Evolutionary conservation across 129 eudicot genomes (phyloP), one percentile per base, ranked within the genome.

Genomic region (Flaveria trinervia): DNA sequence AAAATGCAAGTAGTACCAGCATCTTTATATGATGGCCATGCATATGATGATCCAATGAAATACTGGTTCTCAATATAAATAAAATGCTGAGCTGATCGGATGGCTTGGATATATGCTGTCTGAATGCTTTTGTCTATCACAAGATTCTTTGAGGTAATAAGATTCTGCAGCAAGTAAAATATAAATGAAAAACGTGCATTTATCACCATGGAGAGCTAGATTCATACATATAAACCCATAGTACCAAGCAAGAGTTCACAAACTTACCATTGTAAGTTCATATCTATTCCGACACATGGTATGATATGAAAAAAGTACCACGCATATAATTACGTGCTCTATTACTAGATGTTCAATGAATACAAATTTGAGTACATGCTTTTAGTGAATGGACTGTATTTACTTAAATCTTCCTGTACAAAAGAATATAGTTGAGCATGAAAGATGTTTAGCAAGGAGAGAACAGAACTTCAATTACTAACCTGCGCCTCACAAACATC

Each of bases 11-110:
- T 52, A 10, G 51, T 52, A 91, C 98, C 98, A 82, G 97, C 96
- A 75, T 94, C 82, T 86, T 87, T 89, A 87, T 94, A 91, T 18
- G 92, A 77, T 0, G 96, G 96, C 98, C 98, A 94, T 51, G 93
- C 98, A 79, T 91, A 94, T 43, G 97, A 92, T 30, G 97, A 92
- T 76, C 97, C 97, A 59, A 92, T 84, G 81, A 92, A 92, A 81
- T 92, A 94, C 72, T 94, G 98, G 78, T 94, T 94, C 79, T 94
- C 98, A 20, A 94, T 94, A 68, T 94, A 94, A 68, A 94, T 89
- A 68, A 89, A 94, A 76, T 87, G 97, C 59, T 91, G 91, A 66
- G 98, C 98, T 62, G 98, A 94, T 66, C 98, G 87, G 67, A 94
- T 94, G 49, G 96, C 98, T 83, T 94, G 97, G 48, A 94, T 89